A percentile compares a stretch with the other conserved stretches of the same genome.
Evolutionary conservation across 1,139 yeast genomes (phyloP).

Genomic region (Sugiyamaella paludigena): DNA sequence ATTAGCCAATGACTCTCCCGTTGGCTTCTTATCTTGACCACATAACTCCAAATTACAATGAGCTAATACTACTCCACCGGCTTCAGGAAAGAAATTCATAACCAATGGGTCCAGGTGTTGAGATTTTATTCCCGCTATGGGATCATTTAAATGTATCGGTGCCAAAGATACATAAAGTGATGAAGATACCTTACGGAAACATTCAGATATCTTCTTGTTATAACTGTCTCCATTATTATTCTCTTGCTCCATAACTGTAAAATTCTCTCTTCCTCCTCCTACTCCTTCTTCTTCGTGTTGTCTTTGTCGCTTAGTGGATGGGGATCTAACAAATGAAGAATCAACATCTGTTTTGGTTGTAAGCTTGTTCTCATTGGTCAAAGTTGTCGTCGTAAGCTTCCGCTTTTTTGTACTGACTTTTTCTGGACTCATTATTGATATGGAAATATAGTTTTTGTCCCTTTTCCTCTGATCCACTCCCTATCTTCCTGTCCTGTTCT

Average conservation of each 20-base stretch:
- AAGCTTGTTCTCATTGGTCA: no score
- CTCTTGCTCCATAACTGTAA: not conserved
- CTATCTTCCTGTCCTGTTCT: no score
- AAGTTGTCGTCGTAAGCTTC: no score
- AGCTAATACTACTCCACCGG: slow-evolving; percentile 80
- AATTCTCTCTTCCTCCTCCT: no score
- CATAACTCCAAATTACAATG: slow-evolving; percentile 60
- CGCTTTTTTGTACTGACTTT: no score
- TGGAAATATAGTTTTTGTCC: no score
- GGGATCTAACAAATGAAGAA: no score
- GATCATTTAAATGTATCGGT: slow-evolving; percentile 66
- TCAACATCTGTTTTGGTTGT: no score
- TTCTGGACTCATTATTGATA: no score
- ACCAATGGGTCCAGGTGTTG: slow-evolving; percentile 89
- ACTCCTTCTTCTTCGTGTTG: no score
- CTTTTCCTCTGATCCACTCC: no score
- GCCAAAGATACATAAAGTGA: slow-evolving; percentile 81
- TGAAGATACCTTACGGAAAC: slow-evolving; percentile 65
- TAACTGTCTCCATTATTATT: not conserved
- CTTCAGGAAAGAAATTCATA: slow-evolving; percentile 73
- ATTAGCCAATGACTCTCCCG: slow-evolving; percentile 7
- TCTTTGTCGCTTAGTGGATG: no score
- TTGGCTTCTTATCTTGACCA: slow-evolving; percentile 37
- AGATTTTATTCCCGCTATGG: slow-evolving; percentile 71
- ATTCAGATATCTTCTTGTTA: slow-evolving; percentile 35